Conservation (phyloP, 2,329 filamentous ascomycete genomes). For the Aspergillus ustus region DNA sequence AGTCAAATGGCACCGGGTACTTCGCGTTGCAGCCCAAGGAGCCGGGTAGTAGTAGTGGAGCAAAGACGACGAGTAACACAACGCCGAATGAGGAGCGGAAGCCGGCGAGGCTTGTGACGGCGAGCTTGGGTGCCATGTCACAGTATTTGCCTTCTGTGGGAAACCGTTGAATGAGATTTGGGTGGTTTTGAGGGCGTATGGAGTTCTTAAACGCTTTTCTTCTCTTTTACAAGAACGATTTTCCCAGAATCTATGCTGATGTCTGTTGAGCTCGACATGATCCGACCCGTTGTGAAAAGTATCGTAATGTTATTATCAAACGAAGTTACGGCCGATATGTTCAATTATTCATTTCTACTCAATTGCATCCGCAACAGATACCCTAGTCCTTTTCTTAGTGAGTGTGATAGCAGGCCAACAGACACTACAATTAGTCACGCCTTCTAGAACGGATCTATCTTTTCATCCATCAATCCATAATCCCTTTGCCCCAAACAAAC, state of each 20-base stretch:
- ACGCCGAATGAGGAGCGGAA: conserved; percentile 15
- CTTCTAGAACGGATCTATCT: neutral
- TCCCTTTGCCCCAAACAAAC: conserved; percentile 1
- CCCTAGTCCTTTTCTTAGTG: neutral
- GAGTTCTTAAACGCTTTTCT: neutral
- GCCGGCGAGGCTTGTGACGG: neutral
- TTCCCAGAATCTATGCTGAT: no score
- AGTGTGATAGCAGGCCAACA: neutral
- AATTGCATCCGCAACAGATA: neutral
- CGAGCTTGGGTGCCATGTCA: neutral
- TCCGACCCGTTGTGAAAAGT: neutral
- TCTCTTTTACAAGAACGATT: neutral
- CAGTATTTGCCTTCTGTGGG: neutral
- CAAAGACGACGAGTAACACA: conserved; percentile 12
- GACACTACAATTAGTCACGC: neutral
- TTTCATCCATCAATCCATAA: neutral
- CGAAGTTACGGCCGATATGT: neutral
- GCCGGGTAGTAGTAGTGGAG: neutral
- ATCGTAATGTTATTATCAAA: conserved; percentile 8
- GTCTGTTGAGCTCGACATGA: neutral
- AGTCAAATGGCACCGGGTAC: neutral
- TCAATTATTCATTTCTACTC: conserved; percentile 4
- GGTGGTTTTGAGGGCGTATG: neutral
- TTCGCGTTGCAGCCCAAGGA: conserved; percentile 9
- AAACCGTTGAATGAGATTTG: neutral